Base-by-base conservation (phyloP, 805 yeast genomes). In the Candida methanosorbosa region DNA sequence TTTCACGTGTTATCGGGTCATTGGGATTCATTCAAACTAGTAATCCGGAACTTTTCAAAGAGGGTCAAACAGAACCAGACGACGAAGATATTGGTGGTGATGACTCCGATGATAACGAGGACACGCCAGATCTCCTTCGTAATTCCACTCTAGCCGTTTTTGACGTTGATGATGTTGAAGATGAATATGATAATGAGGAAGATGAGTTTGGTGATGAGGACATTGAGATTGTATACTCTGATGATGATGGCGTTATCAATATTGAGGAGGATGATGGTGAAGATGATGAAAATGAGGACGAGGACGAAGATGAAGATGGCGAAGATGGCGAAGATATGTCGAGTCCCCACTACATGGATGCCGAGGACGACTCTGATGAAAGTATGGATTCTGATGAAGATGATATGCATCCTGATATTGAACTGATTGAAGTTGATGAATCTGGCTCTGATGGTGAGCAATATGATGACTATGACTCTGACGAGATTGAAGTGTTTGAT, bases 71-170 rank as follows among this genome's bases (percentile, higher is more conserved):
- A 6, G 76, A 66, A 26, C 72, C 68, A 29, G 78, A 72, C 22
- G 90, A 78, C 26, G 70, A 73, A 19, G 71, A 62, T 14, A 34
- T 49, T 30, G 72, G 59, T 16, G 82, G 72, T 16, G 83, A 75
- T n/a, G 75, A 70, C 19, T 85, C 79, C 25, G 76, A 72, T 25
- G 59, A 55, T 6, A 52, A 68, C 21, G 94, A 81, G 35, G 90
- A 85, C 35, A 74, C 87, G 0, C 87, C 94, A 0, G 88, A 88
- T 52, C 63, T 88, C 49, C 77, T 90, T 56, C 66, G 81, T 27
- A 88, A 92, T 52, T 88, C 97, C 0, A 84, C 97, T 0, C 64
- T 90, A 27, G 97, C 96, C 2, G 88, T 90, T 94, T 90, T 81
- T 52, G 97, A 90, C 46, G 78, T 83, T 27, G 83, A 70, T 23